Conservation (phyloP, 768 basidiomycete genomes). For the Pisolithus albus region DNA sequence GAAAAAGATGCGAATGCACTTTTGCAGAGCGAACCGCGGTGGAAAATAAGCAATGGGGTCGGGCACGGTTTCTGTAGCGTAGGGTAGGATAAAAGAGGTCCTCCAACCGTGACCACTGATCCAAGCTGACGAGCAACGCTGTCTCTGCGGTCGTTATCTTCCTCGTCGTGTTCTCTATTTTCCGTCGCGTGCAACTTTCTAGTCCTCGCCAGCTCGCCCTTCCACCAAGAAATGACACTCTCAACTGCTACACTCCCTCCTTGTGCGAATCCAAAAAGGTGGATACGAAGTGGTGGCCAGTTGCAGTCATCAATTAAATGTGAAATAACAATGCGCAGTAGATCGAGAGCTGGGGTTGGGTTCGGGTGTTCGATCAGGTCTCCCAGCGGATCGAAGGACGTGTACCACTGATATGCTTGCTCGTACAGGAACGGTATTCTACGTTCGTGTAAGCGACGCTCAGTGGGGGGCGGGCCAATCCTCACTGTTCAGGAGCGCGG, state of each 20-base stretch:
- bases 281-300: slow-evolving; percentile 68
- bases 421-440: slow-evolving; percentile 78
- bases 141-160: slow-evolving; percentile 1
- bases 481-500: slow-evolving; percentile 71
- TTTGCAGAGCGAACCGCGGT: slow-evolving; percentile 43
- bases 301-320: slow-evolving; percentile 53
- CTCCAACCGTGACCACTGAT: slow-evolving; percentile 62
- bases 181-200: slow-evolving; percentile 2
- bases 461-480: slow-evolving; percentile 6
- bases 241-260: slow-evolving; percentile 77
- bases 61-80: slow-evolving; percentile 45
- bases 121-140: slow-evolving; percentile 38
- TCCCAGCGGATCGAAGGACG: slow-evolving; percentile 74
- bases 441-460: slow-evolving; percentile 8
- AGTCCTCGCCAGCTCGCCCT: slow-evolving; percentile 19
- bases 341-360: slow-evolving; percentile 59
- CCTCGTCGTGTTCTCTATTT: slow-evolving; percentile 1
- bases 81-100: slow-evolving; percentile 74
- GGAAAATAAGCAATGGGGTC: slow-evolving; percentile 58
- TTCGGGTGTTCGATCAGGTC: slow-evolving; percentile 65
- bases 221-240: slow-evolving; percentile 54
- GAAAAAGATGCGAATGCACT: slow-evolving; percentile 45
- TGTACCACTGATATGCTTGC: slow-evolving; percentile 81
- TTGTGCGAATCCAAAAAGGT: slow-evolving; percentile 85
- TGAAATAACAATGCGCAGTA: slow-evolving; percentile 44